Evolutionary conservation across 1,139 yeast species (phyloP), one percentile per base, ranked within the genome.

Genomic region (Lodderomyces orthopsilosis): DNA sequence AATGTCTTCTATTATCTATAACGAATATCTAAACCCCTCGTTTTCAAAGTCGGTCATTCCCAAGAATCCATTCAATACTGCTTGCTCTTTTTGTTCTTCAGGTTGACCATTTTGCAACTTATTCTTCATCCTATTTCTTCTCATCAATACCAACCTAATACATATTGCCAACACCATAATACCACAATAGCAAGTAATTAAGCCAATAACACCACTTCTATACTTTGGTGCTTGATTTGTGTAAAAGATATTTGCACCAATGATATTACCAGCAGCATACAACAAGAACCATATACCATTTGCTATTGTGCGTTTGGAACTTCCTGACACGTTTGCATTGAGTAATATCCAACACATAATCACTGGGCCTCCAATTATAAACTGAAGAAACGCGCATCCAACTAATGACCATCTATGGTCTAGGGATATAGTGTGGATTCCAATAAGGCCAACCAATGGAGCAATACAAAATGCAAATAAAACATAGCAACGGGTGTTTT

Each of bases 361-460:
- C 27, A 64, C 62, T 12, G 67, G 68, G 2, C 62, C 67, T 6
- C 66, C 68, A 42, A 64, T 52, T 24, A 62, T 56, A 48, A 54
- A 65, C 42, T 64, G 70, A 23, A 68, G 51, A 65, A 68, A 68
- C 15, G 68, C 61, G 48, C 70, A 65, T 8, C 70, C 57, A 1
- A 58, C 64, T 17, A 61, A 46, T 6, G 59, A 50, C 60, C 63
- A 57, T 43, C 47, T 55, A 33, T 60, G 51, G 45, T 27, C 50
- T 22, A 54, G 55, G 10, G 54, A 46, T 13, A 56, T 57, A 12
- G 50, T 38, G 41, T 57, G 55, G 24, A 61, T 53, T 2, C 63
- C 65, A 41, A 58, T 51, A 23, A 60, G 49, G 3, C 65, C 65
- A 13, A 52, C 62, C 15, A 60, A 46, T 7, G 61, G 61, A 12